Base-by-base conservation (phyloP, 177 flowering plant genomes). In the Vitis hybrid region DNA sequence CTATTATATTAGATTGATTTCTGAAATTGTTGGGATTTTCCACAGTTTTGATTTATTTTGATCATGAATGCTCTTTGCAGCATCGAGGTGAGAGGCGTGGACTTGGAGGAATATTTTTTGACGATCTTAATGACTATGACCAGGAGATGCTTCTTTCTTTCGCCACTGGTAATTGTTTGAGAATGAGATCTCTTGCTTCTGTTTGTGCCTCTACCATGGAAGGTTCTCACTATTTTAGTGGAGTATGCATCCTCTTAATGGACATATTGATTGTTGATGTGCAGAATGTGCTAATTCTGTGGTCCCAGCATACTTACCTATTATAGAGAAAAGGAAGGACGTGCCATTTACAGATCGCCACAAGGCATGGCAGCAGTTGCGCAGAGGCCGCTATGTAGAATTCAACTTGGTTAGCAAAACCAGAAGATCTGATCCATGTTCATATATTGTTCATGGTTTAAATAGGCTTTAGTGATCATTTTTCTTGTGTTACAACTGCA, bases 41-140 rank as follows among this genome's bases (percentile, higher is more conserved):
- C 45, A 34, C 7, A 34, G 45, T 34, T 34, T 5, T 34, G 45
- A 34, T 34, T 39, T 17, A 30, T 17, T 11, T 62, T 70, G 72
- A 15, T 19, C 54, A 26, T n/a, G 18, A 50, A 57, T 69, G 50
- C 55, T 74, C 39, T 68, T 17, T 79, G 86, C 87, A 95, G 99
- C 99, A 96, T 62, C 94, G 97, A 55, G 86, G 78, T 14, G 99
- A 96, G 80, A 85, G 97, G 71, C 86, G 99, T 69, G 98, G 99
- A 11, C 92, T 96, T 64, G 99, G 99, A 50, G 99, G 99, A 70
- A 91, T 96, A 73, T 96, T 96, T 79, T 95, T 96, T 79, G 99
- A 96, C 76, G 99, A 96, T 80, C 87, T 96, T 56, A 90, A 88
- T 80, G 88, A 91, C 75, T 88, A 89, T 82, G 98, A 93, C 72